Conservation (phyloP, 345 rosid genomes). For the Euphorbia lathyris region DNA sequence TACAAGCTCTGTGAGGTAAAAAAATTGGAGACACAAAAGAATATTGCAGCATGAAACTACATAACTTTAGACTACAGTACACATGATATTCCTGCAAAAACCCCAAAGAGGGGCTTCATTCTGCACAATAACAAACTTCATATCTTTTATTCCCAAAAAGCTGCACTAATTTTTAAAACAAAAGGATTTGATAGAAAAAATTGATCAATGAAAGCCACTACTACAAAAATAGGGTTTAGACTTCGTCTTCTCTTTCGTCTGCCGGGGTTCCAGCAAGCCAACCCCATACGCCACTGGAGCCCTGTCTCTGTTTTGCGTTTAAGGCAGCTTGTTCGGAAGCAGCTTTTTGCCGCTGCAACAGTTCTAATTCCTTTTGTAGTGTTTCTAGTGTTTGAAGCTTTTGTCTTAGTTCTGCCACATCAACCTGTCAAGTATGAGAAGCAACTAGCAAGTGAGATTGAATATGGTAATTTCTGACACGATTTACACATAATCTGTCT, state of each 20-base stretch:
- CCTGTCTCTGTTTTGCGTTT: conserved; percentile 62
- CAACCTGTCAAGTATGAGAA: conserved; percentile 58
- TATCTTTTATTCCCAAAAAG: conserved; percentile 30
- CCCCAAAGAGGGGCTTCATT: neutral
- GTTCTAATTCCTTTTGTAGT: conserved; percentile 83
- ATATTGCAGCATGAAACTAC: conserved; percentile 1
- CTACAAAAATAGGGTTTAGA: conserved; percentile 17
- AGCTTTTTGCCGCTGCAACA: conserved; percentile 90
- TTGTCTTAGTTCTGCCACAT: conserved; percentile 91
- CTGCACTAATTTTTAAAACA: neutral
- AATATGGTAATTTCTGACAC: too few species aligned
- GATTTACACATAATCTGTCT: too few species aligned
- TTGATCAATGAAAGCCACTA: conserved; percentile 1
- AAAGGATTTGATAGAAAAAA: neutral
- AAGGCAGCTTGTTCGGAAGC: conserved; percentile 90
- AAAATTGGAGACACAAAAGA: conserved; percentile 12
- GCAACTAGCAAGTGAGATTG: neutral
- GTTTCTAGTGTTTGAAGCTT: conserved; percentile 88
- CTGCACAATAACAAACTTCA: conserved; percentile 15
- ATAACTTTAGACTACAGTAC: conserved; percentile 12
- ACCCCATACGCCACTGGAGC: conserved; percentile 95
- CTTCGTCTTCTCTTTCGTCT: conserved; percentile 24
- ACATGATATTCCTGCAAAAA: conserved; percentile 20
- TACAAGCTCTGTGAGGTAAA: conserved; percentile 5
- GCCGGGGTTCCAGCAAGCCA: conserved; percentile 91